These are phyloP conservation scores for Diaporthe sp. DNA, from an alignment of 2,329 filamentous ascomycete species.

Conservation along the genomic window DNA sequence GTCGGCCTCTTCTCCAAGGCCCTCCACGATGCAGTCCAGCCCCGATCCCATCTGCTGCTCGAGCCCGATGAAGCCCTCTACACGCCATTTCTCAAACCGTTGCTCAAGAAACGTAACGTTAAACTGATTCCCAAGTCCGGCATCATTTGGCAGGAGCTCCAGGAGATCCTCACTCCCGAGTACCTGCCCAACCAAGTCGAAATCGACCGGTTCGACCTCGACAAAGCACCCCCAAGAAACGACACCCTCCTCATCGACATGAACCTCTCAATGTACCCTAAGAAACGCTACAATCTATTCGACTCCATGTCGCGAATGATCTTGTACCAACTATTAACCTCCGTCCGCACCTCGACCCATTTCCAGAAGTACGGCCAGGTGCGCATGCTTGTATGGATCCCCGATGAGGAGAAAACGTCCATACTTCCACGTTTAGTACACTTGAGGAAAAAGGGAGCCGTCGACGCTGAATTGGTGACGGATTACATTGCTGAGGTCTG, in stretches of 20 bases:
- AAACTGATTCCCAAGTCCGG: constrained; percentile 68
- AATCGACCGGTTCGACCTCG: constrained; percentile 47
- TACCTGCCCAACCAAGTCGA: constrained; percentile 68
- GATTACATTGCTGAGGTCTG: constrained; percentile 72
- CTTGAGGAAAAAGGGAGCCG: constrained; percentile 66
- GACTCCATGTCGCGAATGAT: constrained; percentile 70
- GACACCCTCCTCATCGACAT: constrained; percentile 80
- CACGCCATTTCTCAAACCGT: constrained; percentile 68
- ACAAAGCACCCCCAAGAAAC: constrained; percentile 65
- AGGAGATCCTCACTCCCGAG: constrained; percentile 62
- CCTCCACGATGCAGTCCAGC: constrained; percentile 80
- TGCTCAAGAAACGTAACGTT: constrained; percentile 63
- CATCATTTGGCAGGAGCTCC: constrained; percentile 71
- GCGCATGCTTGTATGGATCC: constrained; percentile 81
- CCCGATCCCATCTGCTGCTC: constrained; percentile 85
- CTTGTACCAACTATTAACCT: constrained; percentile 71
- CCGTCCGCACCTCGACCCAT: constrained; percentile 68
- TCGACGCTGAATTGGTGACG: constrained; percentile 72
- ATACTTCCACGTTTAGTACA: constrained; percentile 72
- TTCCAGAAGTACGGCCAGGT: constrained; percentile 85
- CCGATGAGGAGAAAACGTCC: constrained; percentile 68
- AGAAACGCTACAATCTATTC: constrained; percentile 63
- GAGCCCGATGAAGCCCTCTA: constrained; percentile 76
- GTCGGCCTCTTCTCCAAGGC: constrained; percentile 82
- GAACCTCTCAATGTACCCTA: constrained; percentile 71